A percentile compares a stretch with the other conserved stretches of the same genome.
Conservation (phyloP, 805 yeast species). For the Lipomyces orientalis region DNA sequence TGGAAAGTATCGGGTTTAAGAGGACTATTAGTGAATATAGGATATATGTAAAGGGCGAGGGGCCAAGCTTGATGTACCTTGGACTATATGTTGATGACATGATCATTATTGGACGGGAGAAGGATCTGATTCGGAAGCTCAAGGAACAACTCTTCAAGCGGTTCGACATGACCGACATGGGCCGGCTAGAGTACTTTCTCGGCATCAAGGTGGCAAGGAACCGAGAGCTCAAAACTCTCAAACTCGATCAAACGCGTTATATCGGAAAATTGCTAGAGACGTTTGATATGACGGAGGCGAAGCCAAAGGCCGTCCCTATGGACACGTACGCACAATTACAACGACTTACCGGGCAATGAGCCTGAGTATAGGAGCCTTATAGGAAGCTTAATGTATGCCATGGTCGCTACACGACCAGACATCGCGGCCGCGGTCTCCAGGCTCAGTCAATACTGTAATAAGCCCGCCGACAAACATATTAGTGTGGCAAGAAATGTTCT, state of each 20-base stretch:
- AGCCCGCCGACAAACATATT: background rate
- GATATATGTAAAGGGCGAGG: background rate
- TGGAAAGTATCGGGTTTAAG: background rate
- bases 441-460: background rate
- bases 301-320: background rate
- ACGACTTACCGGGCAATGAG: background rate
- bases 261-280: background rate
- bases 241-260: background rate
- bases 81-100: constrained; percentile 15
- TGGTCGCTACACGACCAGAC: background rate
- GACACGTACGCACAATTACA: background rate
- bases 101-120: background rate
- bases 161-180: constrained; percentile 10
- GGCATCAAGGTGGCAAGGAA: background rate
- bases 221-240: background rate
- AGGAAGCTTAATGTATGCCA: background rate
- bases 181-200: background rate
- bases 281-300: background rate
- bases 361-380: background rate
- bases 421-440: background rate
- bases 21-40: background rate
- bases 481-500: background rate
- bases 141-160: background rate
- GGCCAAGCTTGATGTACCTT: background rate
- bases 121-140: too few species aligned